Conservation (phyloP, 1,139 yeast species). For the Suhomyces wounanorum region DNA sequence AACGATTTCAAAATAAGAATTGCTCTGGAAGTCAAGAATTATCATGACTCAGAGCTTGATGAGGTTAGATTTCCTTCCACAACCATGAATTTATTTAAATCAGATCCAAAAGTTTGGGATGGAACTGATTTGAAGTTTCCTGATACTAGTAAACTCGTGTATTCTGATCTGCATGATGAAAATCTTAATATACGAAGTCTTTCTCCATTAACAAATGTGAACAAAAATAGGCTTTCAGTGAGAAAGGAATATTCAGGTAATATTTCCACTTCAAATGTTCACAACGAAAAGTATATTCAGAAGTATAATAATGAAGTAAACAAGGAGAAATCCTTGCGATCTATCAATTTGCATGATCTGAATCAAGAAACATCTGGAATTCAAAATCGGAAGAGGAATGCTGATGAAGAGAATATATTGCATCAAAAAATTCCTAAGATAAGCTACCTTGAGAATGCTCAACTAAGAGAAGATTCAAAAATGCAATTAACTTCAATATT, state of each 20-base stretch:
- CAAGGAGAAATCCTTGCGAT: not conserved
- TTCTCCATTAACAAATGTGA: not conserved
- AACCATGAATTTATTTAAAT: not conserved
- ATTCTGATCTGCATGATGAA: slow-evolving; percentile 4
- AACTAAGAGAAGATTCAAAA: not conserved
- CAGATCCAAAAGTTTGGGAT: not conserved
- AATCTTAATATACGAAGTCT: not conserved
- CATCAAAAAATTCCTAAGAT: not conserved
- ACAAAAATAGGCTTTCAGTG: slow-evolving; percentile 16
- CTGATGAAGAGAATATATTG: not conserved
- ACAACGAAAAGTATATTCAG: slow-evolving; percentile 16
- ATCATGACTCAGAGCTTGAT: slow-evolving; percentile 20
- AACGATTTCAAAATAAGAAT: not conserved
- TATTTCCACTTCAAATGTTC: slow-evolving; percentile 7
- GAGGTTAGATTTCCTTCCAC: slow-evolving; percentile 14
- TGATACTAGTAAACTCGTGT: slow-evolving; percentile 12
- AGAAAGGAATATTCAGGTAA: slow-evolving; percentile 16
- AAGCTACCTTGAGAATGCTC: not conserved
- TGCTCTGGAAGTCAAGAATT: not conserved
- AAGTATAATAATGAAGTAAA: slow-evolving; percentile 12
- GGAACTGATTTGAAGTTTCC: slow-evolving; percentile 1
- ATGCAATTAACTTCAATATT: not conserved
- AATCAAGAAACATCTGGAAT: not conserved
- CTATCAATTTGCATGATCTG: not conserved
- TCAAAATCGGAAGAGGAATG: not conserved